Evolutionary conservation across 1,139 yeast genomes (phyloP).

Genomic region (Blastobotrys indianensis): DNA sequence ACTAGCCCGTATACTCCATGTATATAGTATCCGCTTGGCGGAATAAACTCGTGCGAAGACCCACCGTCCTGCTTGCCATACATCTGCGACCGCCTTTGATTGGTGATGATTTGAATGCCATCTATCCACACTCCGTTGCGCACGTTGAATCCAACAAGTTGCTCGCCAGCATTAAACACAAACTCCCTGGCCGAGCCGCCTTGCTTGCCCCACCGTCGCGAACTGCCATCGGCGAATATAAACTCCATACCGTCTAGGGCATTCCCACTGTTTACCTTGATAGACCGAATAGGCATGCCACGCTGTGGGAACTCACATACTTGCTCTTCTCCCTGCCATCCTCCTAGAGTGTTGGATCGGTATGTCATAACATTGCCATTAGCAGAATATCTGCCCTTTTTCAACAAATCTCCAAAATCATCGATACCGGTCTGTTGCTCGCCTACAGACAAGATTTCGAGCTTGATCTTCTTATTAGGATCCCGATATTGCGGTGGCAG

Average conservation of each 20-base stretch:
- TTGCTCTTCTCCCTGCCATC: constrained; percentile 20
- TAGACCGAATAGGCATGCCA: constrained; percentile 36
- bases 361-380: constrained; percentile 16
- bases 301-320: constrained; percentile 21
- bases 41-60: constrained; percentile 47
- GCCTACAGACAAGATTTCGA: constrained; percentile 41
- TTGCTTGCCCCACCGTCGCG: constrained; percentile 54
- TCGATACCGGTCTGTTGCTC: constrained; percentile 29
- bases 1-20: constrained; percentile 65
- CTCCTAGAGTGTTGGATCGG: constrained; percentile 26
- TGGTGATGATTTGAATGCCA: constrained; percentile 64
- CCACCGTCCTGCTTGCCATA: constrained; percentile 73
- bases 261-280: constrained; percentile 62
- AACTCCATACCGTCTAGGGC: constrained; percentile 74
- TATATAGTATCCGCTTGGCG: constrained; percentile 54
- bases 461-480: constrained; percentile 33
- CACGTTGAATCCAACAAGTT: constrained; percentile 52
- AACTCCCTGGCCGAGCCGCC: constrained; percentile 56
- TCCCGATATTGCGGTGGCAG: constrained; percentile 40
- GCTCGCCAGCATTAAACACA: constrained; percentile 50
- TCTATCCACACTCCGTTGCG: constrained; percentile 88
- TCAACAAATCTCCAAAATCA: constrained; percentile 24
- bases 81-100: constrained; percentile 34
- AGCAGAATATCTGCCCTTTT: constrained; percentile 13
- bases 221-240: constrained; percentile 20